Conservation (phyloP, 495 filamentous ascomycete species). For the Cercophora samala region DNA sequence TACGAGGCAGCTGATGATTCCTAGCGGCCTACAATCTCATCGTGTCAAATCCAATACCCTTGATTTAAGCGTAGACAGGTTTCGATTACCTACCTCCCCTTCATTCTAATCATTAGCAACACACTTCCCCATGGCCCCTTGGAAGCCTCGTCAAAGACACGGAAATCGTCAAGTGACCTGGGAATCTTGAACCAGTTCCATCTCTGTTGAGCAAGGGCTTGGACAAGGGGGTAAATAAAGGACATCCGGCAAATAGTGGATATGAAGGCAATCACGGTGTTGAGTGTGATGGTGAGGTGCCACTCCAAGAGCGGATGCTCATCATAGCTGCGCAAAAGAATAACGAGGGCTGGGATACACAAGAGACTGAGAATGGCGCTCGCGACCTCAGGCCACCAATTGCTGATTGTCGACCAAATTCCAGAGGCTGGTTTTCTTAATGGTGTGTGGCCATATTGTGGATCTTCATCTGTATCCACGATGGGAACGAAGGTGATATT, state of each 20-base stretch:
- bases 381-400: not conserved
- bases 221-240: not conserved
- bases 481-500: not conserved
- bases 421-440: not conserved
- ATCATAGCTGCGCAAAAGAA: not conserved
- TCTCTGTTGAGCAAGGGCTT: constrained; percentile 1
- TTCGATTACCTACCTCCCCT: not conserved
- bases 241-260: not conserved
- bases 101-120: not conserved
- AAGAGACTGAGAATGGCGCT: not conserved
- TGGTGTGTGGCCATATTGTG: not conserved
- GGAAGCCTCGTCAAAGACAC: not conserved
- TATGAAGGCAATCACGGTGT: not conserved
- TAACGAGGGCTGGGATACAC: not conserved
- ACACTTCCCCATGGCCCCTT: not conserved
- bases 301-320: not conserved
- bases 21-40: not conserved
- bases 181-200: constrained; percentile 1
- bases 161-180: not conserved
- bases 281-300: not conserved
- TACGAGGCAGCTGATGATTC: not conserved
- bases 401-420: not conserved
- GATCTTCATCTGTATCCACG: not conserved
- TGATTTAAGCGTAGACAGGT: not conserved
- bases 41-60: not conserved